Conservation (phyloP, 495 filamentous ascomycete genomes). For the Aspergillus sparsus region DNA sequence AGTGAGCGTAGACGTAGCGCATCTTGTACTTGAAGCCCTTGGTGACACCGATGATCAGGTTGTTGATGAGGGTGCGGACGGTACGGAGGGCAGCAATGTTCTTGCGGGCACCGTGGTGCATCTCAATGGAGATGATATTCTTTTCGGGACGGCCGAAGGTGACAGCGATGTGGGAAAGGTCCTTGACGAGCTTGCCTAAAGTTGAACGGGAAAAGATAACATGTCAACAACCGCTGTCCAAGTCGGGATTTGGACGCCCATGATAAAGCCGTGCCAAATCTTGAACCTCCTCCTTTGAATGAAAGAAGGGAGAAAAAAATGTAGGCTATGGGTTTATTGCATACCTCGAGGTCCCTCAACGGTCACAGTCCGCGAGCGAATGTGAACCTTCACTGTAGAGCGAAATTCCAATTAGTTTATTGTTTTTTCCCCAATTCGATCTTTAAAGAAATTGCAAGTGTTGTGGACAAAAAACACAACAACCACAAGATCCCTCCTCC, state of each 20-base stretch:
- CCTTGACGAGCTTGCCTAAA: conserved; percentile 87
- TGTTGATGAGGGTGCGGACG: conserved; percentile 95
- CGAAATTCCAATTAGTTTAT: conserved; percentile 35
- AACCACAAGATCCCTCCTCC: conserved; percentile 2
- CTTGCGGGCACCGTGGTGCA: conserved; percentile 97
- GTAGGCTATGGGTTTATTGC: conserved; percentile 23
- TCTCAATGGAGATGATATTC: conserved; percentile 86
- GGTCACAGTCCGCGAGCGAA: conserved; percentile 92
- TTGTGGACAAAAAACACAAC: conserved; percentile 17
- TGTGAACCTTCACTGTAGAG: conserved; percentile 83
- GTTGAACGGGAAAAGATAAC: conserved; percentile 9
- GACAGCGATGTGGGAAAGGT: conserved; percentile 92
- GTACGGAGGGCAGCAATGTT: conserved; percentile 96
- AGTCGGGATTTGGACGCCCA: not conserved
- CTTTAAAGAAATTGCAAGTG: conserved; percentile 31
- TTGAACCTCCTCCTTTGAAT: not conserved
- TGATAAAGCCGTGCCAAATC: conserved; percentile 5
- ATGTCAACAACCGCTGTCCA: conserved; percentile 19
- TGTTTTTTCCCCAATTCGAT: no score
- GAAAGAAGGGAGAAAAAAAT: not conserved
- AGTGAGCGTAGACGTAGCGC: conserved; percentile 99
- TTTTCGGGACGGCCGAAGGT: conserved; percentile 84
- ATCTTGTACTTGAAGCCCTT: conserved; percentile 99
- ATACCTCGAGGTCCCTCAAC: conserved; percentile 91
- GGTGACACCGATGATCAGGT: conserved; percentile 96